phyloP scores from a whole-genome alignment of 306 rosid genomes.

The Prunus persica region DNA sequence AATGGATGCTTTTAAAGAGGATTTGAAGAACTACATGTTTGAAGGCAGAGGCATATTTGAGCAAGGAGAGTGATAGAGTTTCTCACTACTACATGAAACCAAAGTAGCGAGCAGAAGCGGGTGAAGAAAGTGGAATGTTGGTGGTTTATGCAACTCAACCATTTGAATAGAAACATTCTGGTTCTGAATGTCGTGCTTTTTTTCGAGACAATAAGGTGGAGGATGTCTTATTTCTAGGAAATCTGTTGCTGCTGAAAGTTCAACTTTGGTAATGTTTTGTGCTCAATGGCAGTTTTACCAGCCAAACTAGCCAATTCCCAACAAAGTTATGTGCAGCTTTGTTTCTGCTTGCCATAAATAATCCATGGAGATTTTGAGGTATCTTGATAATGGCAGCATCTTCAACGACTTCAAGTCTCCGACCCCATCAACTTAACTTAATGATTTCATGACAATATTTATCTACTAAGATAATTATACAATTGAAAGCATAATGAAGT shows the following conservation, averaged over 20 bases:
- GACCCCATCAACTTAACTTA: too few relatives aligned
- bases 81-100: conserved; percentile 23
- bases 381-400: too few relatives aligned
- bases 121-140: conserved; percentile 49
- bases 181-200: too few relatives aligned
- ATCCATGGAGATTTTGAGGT: too few relatives aligned
- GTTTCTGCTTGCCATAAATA: too few relatives aligned
- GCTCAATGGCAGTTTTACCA: not conserved
- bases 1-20: conserved; percentile 41
- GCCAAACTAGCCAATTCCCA: not conserved
- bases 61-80: conserved; percentile 33
- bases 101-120: conserved; percentile 18
- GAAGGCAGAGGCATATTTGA: conserved; percentile 35
- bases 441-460: too few relatives aligned
- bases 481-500: too few relatives aligned
- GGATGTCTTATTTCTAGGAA: not conserved
- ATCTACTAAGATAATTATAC: too few relatives aligned
- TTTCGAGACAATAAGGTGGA: not conserved
- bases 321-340: too few relatives aligned
- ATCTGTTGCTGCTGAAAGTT: too few relatives aligned
- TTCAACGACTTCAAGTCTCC: too few relatives aligned
- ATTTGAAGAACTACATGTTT: conserved; percentile 61
- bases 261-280: not conserved
- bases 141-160: not conserved
- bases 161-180: not conserved